Evolutionary conservation across 78 protist species (phyloP), one percentile per base, ranked within the genome.

Genomic region (Monocercomonoides exilis): DNA sequence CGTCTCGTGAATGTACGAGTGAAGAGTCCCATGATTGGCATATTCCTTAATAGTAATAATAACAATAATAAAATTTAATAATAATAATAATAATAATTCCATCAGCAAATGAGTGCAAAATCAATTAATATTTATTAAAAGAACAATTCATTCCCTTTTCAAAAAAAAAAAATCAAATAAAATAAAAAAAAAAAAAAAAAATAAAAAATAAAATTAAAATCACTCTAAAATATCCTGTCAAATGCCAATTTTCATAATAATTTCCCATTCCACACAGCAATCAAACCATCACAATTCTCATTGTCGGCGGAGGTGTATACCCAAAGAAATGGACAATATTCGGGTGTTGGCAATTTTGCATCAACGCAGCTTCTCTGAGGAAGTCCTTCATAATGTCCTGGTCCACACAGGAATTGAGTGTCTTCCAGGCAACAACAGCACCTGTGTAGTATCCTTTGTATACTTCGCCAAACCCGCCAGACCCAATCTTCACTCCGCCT

Each of bases 401-500:
- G 11, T 79, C 21, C 45, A 79, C 82, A 32, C 6, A 4, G 5
- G 5, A 5, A 41, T 5, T 4, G 4, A 79, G 82, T 41, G 4
- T 79, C 82, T 79, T 79, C 82, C 82, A 79, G 11, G 82, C 82
- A 6, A 79, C 82, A 6, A 4, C 42, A 4, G 42, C 42, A 32
- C 11, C 82, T 6, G n/a, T 32, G 11, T 79, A 79, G 45, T 6
- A 38, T 4, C 82, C 82, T 4, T 32, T 21, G 82, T 4, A 21
- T 6, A 79, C 82, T 21, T 79, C 82, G 11, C 82, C 82, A 41
- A 79, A 79, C 43, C 82, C 82, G 4, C 82, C 82, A 4, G 82
- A 5, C 11, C 82, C 82, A 21, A 79, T 79, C 11, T 79, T 79
- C 43, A 32, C 11, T 6, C 82, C 82, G 11, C 36, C 82, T 5